These are phyloP conservation scores for Lizonia empirigonia DNA, from an alignment of 2,329 filamentous ascomycete species.

Conservation along the genomic window DNA sequence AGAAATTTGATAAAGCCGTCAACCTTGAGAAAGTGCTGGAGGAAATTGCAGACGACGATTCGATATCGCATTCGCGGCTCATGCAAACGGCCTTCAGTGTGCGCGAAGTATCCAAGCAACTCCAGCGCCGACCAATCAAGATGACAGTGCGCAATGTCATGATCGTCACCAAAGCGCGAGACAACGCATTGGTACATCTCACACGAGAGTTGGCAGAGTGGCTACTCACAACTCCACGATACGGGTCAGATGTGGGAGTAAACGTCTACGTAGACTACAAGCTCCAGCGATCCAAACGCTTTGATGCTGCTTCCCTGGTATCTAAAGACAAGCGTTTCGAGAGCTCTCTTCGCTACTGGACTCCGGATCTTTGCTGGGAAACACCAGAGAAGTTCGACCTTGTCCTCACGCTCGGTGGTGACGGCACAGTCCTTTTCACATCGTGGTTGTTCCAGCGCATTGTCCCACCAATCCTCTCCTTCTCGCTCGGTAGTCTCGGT, in stretches of 20 bases:
- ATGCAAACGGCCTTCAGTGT: constrained; percentile 96
- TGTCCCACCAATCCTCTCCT: constrained; percentile 82
- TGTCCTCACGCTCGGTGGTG: constrained; percentile 84
- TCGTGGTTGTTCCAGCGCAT: constrained; percentile 92
- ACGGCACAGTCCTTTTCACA: constrained; percentile 86
- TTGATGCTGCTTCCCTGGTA: constrained; percentile 75
- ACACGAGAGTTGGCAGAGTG: constrained; percentile 87
- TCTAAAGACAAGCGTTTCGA: constrained; percentile 76
- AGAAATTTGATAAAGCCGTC: constrained; percentile 93
- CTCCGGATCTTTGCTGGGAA: constrained; percentile 91
- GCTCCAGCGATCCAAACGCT: constrained; percentile 83
- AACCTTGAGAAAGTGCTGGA: constrained; percentile 94
- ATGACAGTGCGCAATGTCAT: constrained; percentile 92
- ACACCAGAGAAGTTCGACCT: constrained; percentile 95
- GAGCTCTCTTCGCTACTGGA: constrained; percentile 93
- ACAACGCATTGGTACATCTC: constrained; percentile 88
- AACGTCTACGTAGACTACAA: constrained; percentile 99
- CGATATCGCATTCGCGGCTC: constrained; percentile 88
- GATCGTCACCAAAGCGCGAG: constrained; percentile 97
- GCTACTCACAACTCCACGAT: constrained; percentile 86
- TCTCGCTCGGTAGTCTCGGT: constrained; percentile 83
- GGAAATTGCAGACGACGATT: constrained; percentile 87
- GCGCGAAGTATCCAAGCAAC: constrained; percentile 91
- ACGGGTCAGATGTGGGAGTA: constrained; percentile 86
- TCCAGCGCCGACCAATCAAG: constrained; percentile 89